A percentile compares a stretch with the other conserved stretches of the same genome.
Conservation (phyloP, 2,329 filamentous ascomycete species). For the Mycosphaerelloides madeirae region DNA sequence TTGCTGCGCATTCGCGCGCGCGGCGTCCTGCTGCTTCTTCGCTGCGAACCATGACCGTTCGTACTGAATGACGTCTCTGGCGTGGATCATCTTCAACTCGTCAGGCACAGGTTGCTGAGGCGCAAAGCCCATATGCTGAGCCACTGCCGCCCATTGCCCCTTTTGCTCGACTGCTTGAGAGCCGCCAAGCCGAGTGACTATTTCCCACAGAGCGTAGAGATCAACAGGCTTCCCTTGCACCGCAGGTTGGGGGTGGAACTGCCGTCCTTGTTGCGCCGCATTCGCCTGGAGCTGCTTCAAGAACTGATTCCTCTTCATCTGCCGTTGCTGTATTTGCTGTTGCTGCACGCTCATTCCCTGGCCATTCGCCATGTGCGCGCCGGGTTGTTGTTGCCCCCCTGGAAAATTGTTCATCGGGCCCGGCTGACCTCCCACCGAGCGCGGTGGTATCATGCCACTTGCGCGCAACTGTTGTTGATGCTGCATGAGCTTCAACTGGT, state of each 20-base stretch:
- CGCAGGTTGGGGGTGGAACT: slow-evolving; percentile 68
- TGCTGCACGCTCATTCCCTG: slow-evolving; percentile 18
- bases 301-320: slow-evolving; percentile 29
- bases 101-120: slow-evolving; percentile 54
- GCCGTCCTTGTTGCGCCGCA: slow-evolving; percentile 68
- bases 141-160: slow-evolving; percentile 70
- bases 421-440: slow-evolving; percentile 22
- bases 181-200: slow-evolving; percentile 71
- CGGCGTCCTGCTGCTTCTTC: slow-evolving; percentile 39
- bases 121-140: slow-evolving; percentile 46
- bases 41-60: slow-evolving; percentile 63
- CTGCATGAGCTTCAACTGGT: slow-evolving; percentile 78
- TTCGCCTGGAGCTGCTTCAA: slow-evolving; percentile 72
- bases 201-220: slow-evolving; percentile 70
- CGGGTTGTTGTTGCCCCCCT: slow-evolving; percentile 20
- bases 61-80: slow-evolving; percentile 70
- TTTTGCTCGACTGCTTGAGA: slow-evolving; percentile 66
- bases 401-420: slow-evolving; percentile 23
- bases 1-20: slow-evolving; percentile 34
- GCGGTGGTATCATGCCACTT: slow-evolving; percentile 29
- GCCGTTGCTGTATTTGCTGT: slow-evolving; percentile 19
- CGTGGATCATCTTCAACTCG: slow-evolving; percentile 68
- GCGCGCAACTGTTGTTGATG: slow-evolving; percentile 62
- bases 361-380: slow-evolving; percentile 23
- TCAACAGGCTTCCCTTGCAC: slow-evolving; percentile 70